Evolutionary conservation across 805 yeast genomes (phyloP).

Genomic region (Metschnikowia henanensis): DNA sequence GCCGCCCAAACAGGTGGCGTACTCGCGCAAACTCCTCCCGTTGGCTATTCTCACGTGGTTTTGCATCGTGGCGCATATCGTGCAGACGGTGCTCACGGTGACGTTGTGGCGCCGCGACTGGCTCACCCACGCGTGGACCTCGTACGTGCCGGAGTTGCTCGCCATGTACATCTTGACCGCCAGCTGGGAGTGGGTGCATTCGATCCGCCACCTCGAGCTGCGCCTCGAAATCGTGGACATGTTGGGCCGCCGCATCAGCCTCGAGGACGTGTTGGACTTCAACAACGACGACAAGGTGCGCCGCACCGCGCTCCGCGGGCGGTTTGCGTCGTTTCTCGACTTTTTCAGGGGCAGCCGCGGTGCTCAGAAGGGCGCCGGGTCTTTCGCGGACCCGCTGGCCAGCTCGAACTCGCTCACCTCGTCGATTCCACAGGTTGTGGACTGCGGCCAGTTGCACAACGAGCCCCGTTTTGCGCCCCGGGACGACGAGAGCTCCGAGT

Average conservation of each 20-base stretch:
- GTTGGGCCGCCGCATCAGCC: slow-evolving; percentile 57
- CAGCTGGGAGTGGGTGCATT: slow-evolving; percentile 67
- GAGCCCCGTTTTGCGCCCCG: not conserved
- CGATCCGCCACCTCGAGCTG: slow-evolving; percentile 51
- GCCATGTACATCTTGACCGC: slow-evolving; percentile 52
- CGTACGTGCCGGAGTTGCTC: slow-evolving; percentile 42
- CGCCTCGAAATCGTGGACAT: slow-evolving; percentile 54
- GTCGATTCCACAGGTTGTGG: slow-evolving; percentile 5
- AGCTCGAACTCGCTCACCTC: too few species aligned
- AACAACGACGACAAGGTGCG: slow-evolving; percentile 22
- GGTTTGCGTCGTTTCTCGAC: slow-evolving; percentile 27
- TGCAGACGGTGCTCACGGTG: slow-evolving; percentile 25
- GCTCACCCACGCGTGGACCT: slow-evolving; percentile 51
- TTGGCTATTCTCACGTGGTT: slow-evolving; percentile 47
- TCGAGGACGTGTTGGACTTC: slow-evolving; percentile 38
- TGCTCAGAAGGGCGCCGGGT: not conserved
- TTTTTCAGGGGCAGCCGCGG: not conserved
- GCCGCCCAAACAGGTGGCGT: slow-evolving; percentile 40
- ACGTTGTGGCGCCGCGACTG: slow-evolving; percentile 30
- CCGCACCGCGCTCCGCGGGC: slow-evolving; percentile 30
- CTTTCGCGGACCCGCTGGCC: too few species aligned
- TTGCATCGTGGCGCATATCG: slow-evolving; percentile 39
- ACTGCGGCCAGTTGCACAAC: not conserved
- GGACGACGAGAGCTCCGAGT: slow-evolving; percentile 12
- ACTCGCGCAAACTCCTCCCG: slow-evolving; percentile 46